These are phyloP conservation scores for Hemisphaericaspora xylanilytica DNA, from an alignment of 1,139 yeast species.

Conservation along the genomic window DNA sequence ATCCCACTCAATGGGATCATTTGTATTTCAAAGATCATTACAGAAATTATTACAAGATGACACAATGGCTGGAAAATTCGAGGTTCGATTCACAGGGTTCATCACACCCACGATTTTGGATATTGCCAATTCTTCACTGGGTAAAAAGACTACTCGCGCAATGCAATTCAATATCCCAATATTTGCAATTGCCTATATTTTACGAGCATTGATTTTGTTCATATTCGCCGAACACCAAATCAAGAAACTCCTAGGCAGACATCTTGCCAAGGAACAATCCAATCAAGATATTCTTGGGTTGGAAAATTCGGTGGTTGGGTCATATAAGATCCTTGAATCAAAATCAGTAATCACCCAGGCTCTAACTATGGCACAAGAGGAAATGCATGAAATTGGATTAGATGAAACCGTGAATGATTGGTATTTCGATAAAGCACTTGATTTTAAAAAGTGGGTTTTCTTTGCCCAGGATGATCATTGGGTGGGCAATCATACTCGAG, in stretches of 20 bases:
- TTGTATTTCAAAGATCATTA: conserved; percentile 52
- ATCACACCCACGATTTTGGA: conserved; percentile 64
- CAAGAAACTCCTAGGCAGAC: conserved; percentile 1
- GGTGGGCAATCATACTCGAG: conserved; percentile 52
- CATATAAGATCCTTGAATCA: conserved; percentile 40
- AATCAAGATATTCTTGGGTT: conserved; percentile 19
- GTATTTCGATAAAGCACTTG: conserved; percentile 34
- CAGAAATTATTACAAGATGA: conserved; percentile 21
- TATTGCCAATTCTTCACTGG: conserved; percentile 52
- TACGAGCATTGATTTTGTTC: conserved; percentile 21
- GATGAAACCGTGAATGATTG: conserved; percentile 45
- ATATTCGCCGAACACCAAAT: conserved; percentile 2
- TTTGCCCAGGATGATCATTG: conserved; percentile 61
- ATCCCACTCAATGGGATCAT: conserved; percentile 66
- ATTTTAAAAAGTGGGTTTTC: conserved; percentile 49
- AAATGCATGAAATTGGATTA: conserved; percentile 46
- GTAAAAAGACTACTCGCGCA: conserved; percentile 34
- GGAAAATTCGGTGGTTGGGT: conserved; percentile 41
- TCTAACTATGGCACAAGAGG: conserved; percentile 56
- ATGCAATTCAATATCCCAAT: conserved; percentile 31
- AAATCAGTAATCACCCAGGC: conserved; percentile 49
- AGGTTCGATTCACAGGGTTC: conserved; percentile 49
- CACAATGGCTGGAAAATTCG: conserved; percentile 18
- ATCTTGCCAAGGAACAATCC: background rate
- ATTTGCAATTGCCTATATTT: conserved; percentile 22